Evolutionary conservation across 306 rosid genomes (phyloP), one percentile per base, ranked within the genome.

Genomic region (Vicia faba): DNA sequence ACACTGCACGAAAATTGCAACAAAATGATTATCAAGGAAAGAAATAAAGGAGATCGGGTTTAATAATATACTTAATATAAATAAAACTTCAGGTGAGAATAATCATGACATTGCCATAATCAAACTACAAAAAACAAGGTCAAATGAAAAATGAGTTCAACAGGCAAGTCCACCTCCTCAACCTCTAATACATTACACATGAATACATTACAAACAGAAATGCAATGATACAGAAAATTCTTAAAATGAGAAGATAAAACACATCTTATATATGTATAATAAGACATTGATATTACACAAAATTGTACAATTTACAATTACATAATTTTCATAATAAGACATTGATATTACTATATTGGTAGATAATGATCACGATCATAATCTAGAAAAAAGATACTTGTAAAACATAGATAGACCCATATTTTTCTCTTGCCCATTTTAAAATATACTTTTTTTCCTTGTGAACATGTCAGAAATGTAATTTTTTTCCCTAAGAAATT

Each of bases 1-100:
- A 93, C 96, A 63, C 98, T 93, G 91, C 87, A 80, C 57, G 70
- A 62, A 70, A 66, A 50, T 48, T 11, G 14, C 20, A 56, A 40
- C 31, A 45, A 75, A 35, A 66, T 39, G 58, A 56, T 7, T 35
- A 64, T 36, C 26, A 2, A 57, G 50, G 75, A 44, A 36, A 59
- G 44, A 66, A 26, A 64, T 46, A 39, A 5, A 65, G 66, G 31
- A 70, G 16, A 25, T 14, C 5, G 53, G 69, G 46, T 39, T 31
- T 23, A 70, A 64, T 48, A 64, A 56, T 8, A 29, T 61, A 39
- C 29, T 61, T 46, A 13, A 50, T 43, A 48, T 60, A 16, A 12
- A 66, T 51, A 28, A 12, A 58, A 58, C 51, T 43, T 71, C 9
- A 39, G 64, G 60, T 26, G 53, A 48, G 57, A 75, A 71, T 29